Evolutionary conservation across 371 early-diverging fungal genomes (phyloP), one percentile per base, ranked within the genome.

Genomic region (Amoeboaphelidium occidentale): DNA sequence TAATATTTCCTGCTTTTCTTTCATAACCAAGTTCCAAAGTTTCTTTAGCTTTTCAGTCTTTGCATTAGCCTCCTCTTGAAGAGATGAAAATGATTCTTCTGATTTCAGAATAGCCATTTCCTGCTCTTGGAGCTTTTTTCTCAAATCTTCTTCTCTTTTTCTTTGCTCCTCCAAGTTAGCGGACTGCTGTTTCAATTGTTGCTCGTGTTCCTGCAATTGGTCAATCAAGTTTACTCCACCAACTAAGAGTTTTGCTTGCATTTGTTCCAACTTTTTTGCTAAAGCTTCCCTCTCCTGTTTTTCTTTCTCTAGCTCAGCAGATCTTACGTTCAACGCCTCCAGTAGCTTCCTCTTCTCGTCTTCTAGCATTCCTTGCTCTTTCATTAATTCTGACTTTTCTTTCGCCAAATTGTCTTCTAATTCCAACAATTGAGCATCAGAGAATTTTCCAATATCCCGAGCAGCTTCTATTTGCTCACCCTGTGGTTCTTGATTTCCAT

Each of bases 1-100:
- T n/a, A n/a, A n/a, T n/a, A n/a, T n/a, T n/a, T n/a, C n/a, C n/a
- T n/a, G n/a, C n/a, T n/a, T n/a, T n/a, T n/a, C n/a, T n/a, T n/a
- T n/a, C n/a, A n/a, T n/a, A n/a, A n/a, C n/a, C n/a, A n/a, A n/a
- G n/a, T n/a, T n/a, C n/a, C n/a, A n/a, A n/a, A n/a, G n/a, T n/a
- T n/a, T n/a, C n/a, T n/a, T n/a, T n/a, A n/a, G n/a, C n/a, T n/a
- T n/a, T n/a, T n/a, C n/a, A n/a, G n/a, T n/a, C n/a, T n/a, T n/a
- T n/a, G n/a, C n/a, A n/a, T n/a, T n/a, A n/a, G 66, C 69, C 51
- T 66, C 70, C 49, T 73, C 73, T 54, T 70, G 69, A 25, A 73
- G 53, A 1, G 59, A 58, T 14, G 60, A 54, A 51, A 64, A 73
- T 49, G 63, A 57, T 49, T 71, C 74, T 48, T 73, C 74, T 54